Evolutionary conservation across 2,329 filamentous ascomycete species (phyloP), one percentile per base, ranked within the genome.

Genomic region (Diaporthe aspalathi): DNA sequence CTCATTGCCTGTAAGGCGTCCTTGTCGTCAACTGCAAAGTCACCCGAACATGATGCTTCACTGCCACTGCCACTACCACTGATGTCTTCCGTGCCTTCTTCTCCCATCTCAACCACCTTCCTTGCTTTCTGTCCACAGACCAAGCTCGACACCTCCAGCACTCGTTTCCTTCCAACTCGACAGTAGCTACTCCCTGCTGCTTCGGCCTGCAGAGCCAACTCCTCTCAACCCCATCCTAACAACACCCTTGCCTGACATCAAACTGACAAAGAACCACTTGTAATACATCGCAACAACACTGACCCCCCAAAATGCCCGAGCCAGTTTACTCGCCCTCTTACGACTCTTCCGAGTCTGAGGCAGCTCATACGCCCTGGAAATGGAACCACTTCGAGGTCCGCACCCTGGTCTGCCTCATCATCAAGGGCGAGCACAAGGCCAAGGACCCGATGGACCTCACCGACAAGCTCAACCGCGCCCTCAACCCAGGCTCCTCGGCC

Each of bases 351-450:
- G 60, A 63, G 60, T 27, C 60, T 3, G 60, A 63, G 29, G 43
- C 32, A 14, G 22, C 53, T 2, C 66, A 2, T 14, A 20, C 11
- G 17, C 2, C 43, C 2, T 43, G 70, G 47, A 40, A 67, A 20
- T 72, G 71, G 71, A 70, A 62, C 40, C 50, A 57, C 40, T 72
- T 72, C 49, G 71, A 72, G n/a, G 65, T 72, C 16, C 71, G 71
- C 20, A 63, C 54, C 11, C 54, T 72, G 52, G 38, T 72, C 22
- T 72, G 71, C 68, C 62, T 72, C 27, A 57, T 72, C 68, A 70
- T 72, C 62, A 72, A 70, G 32, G 53, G 68, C 40, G 68, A 70
- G 53, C 71, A 72, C 52, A 50, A 16, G 20, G 14, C 54, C 27
- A 43, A 47, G 4, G 71, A 67, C 9, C 62, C 68, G 14, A 50